Conservation (phyloP, 2,329 filamentous ascomycete genomes). For the Endocalyx cinctus region DNA sequence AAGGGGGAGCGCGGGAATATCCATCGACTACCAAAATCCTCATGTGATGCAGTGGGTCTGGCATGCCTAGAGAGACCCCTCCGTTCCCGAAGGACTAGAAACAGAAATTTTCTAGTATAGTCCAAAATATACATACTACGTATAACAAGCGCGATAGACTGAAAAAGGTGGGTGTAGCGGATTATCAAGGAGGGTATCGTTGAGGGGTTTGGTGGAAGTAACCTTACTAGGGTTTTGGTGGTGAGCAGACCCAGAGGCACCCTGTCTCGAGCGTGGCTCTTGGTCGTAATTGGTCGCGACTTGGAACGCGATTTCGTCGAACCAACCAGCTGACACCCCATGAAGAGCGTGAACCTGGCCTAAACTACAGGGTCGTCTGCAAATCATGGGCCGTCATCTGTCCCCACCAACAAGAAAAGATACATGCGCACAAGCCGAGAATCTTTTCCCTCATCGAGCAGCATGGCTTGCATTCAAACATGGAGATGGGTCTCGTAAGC, state of each 20-base stretch:
- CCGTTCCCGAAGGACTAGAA: no score
- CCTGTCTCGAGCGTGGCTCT: no score
- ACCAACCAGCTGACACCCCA: slow-evolving; percentile 39
- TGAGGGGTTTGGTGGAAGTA: slow-evolving; percentile 20
- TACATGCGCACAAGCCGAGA: slow-evolving; percentile 23
- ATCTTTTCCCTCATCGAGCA: slow-evolving; percentile 7
- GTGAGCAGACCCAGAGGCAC: no score
- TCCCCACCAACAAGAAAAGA: slow-evolving; percentile 19
- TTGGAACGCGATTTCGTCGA: slow-evolving; percentile 22
- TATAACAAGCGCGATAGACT: slow-evolving; percentile 18
- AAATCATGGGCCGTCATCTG: slow-evolving; percentile 30
- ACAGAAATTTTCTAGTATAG: no score
- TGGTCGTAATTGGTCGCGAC: slow-evolving; percentile 18
- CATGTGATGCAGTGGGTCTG: slow-evolving; percentile 31
- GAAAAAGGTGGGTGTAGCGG: slow-evolving; percentile 30
- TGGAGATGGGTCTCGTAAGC: slow-evolving; percentile 1
- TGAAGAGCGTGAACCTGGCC: slow-evolving; percentile 19
- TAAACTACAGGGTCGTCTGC: slow-evolving; percentile 30
- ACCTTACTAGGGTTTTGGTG: no score
- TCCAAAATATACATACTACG: no score
- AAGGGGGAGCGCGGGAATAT: no score
- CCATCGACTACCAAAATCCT: slow-evolving; percentile 17
- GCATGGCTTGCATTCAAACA: slow-evolving; percentile 2
- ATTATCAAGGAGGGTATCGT: slow-evolving; percentile 10
- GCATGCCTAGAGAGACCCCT: no score